phyloP scores from a whole-genome alignment of 2,329 filamentous ascomycete genomes.

The Aspergillus piperis region DNA sequence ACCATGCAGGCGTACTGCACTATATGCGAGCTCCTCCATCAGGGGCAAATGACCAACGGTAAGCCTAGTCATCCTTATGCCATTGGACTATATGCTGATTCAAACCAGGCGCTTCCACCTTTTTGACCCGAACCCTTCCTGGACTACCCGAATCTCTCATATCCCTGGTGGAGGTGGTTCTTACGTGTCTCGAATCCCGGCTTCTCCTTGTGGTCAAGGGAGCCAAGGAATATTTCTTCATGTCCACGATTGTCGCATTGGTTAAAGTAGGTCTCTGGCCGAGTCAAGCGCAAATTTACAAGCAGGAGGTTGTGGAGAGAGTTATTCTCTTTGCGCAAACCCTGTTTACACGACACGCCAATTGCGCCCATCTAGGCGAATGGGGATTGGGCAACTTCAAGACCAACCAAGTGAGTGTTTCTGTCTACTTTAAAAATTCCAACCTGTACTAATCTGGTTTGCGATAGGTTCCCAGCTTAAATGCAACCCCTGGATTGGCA shows the following conservation, averaged over 20 bases:
- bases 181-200: constrained; percentile 34
- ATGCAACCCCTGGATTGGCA: constrained; percentile 24
- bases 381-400: constrained; percentile 34
- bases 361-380: constrained; percentile 33
- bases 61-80: constrained; percentile 5
- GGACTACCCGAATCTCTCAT: constrained; percentile 38
- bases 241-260: constrained; percentile 38
- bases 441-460: neutral
- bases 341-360: constrained; percentile 37
- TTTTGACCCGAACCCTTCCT: constrained; percentile 29
- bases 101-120: constrained; percentile 14
- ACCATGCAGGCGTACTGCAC: constrained; percentile 41
- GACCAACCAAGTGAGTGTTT: constrained; percentile 29
- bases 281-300: constrained; percentile 33
- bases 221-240: constrained; percentile 43
- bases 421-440: neutral
- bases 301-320: constrained; percentile 39
- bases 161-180: constrained; percentile 33
- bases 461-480: constrained; percentile 24
- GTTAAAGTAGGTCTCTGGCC: constrained; percentile 40
- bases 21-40: constrained; percentile 40
- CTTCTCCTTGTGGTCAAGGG: constrained; percentile 38
- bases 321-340: constrained; percentile 39
- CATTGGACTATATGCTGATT: neutral
- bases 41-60: constrained; percentile 27